A percentile compares a stretch with the other conserved stretches of the same genome.
Conservation (phyloP, 2,329 filamentous ascomycete species). For the Diaporthe vexans region DNA sequence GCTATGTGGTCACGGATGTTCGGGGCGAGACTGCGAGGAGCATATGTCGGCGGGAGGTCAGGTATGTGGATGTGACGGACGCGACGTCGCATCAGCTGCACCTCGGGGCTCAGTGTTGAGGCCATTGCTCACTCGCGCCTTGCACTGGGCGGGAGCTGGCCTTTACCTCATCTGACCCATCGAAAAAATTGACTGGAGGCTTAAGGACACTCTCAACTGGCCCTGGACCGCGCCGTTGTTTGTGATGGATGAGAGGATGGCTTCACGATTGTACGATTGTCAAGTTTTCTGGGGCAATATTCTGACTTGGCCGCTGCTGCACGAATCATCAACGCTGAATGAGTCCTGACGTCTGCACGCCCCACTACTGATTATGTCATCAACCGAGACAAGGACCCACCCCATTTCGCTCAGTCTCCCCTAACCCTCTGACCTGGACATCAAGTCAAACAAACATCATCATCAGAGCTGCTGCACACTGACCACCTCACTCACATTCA, state of each 20-base stretch:
- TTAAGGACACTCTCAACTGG: no score
- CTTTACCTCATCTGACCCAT: background rate
- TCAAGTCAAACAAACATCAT: no score
- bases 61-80: slow-evolving; percentile 41
- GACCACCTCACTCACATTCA: background rate
- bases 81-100: slow-evolving; percentile 30
- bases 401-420: no score
- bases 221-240: no score
- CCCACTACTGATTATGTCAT: slow-evolving; percentile 5
- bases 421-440: background rate
- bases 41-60: slow-evolving; percentile 38
- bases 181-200: no score
- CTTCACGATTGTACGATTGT: no score
- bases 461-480: background rate
- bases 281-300: background rate
- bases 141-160: background rate
- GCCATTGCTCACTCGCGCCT: slow-evolving; percentile 27
- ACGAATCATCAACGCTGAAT: slow-evolving; percentile 9
- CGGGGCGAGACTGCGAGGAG: slow-evolving; percentile 12
- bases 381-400: background rate
- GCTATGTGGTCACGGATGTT: slow-evolving; percentile 31
- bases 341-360: slow-evolving; percentile 23
- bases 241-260: background rate
- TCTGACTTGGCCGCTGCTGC: background rate
- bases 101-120: slow-evolving; percentile 29